Evolutionary conservation across 306 rosid species (phyloP).

Genomic region (Astragalus glycyphyllos): DNA sequence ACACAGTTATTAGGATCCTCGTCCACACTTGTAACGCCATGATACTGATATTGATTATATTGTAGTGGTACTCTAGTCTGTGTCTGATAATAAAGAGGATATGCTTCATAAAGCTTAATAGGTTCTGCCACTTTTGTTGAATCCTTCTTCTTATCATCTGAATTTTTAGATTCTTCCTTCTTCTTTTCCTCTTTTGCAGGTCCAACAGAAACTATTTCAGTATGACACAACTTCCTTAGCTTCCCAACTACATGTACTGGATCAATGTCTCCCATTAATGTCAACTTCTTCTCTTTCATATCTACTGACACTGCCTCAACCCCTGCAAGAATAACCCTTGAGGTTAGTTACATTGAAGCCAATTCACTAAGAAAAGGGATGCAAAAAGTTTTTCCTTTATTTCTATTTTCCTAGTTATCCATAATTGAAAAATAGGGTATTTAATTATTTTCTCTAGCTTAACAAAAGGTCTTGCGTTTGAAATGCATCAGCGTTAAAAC

Average conservation of each 20-base stretch:
- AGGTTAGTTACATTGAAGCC: too few species aligned
- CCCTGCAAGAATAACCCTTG: conserved; percentile 20
- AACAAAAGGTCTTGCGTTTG: too few species aligned
- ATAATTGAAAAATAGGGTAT: too few species aligned
- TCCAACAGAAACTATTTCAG: conserved; percentile 59
- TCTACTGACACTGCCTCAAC: conserved; percentile 62
- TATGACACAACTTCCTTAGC: conserved; percentile 51
- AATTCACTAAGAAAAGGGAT: too few species aligned
- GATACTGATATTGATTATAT: neutral
- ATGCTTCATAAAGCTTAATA: neutral
- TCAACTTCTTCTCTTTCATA: conserved; percentile 62
- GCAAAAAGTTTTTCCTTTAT: too few species aligned
- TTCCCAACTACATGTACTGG: conserved; percentile 56
- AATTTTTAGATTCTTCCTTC: conserved; percentile 46
- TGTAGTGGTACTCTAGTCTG: neutral
- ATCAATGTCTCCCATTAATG: conserved; percentile 60
- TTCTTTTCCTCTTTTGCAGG: conserved; percentile 66
- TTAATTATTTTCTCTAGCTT: too few species aligned
- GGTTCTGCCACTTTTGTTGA: conserved; percentile 20
- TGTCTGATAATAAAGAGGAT: conserved; percentile 27
- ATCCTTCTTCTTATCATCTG: conserved; percentile 28
- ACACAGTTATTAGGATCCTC: conserved; percentile 65
- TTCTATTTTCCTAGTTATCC: too few species aligned
- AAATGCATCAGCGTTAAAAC: too few species aligned
- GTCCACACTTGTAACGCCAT: conserved; percentile 26